Base-by-base conservation (phyloP, 2,329 filamentous ascomycete genomes). In the Dryadomyces quercivorus region DNA sequence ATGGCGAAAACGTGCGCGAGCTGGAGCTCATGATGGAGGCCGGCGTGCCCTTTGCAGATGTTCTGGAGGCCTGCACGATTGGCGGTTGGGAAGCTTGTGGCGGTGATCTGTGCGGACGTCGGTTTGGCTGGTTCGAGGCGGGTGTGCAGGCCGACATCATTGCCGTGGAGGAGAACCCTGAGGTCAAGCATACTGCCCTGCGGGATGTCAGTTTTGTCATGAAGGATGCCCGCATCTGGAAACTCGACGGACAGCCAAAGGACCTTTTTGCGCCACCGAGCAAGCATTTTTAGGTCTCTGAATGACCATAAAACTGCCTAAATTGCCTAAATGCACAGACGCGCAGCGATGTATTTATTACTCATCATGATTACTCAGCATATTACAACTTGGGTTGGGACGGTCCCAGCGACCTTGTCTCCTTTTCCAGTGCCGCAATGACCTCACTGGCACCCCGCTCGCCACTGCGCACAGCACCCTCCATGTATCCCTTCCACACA, bases 401-500 rank as follows among this genome's bases (percentile, higher is more conserved):
- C 26, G 26, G 26, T 5, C 26, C 26, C 26, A 31, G 26, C 26
- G 26, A 31, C 38, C 10, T 42, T 9, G 3, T 9, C 38, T 42
- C 38, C 38, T 13, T 16, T 20, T 51, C n/a, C 22, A 58, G 52
- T 2, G 50, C 54, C 13, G 38, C 10, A 7, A 49, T 13, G 5
- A 76, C 71, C 60, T 79, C 73, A 40, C 62, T 62, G 0, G 75
- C 75, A 2, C 67, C 77, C 15, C 72, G 63, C 55, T 76, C 67
- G 1, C 78, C 77, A 51, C 67, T 72, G 6, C 71, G 60, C 12
- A 81, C 65, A 0, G 78, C 78, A 1, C 78, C 78, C 57, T 81
- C 78, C 75, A 81, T 79, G 60, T 80, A 80, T 0, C 77, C 77
- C 54, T 74, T 75, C 77, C 77, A 81, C 55, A 75, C 70, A 2